Evolutionary conservation across 2,329 filamentous ascomycete species (phyloP).

Genomic region (Cladosporium sp.): DNA sequence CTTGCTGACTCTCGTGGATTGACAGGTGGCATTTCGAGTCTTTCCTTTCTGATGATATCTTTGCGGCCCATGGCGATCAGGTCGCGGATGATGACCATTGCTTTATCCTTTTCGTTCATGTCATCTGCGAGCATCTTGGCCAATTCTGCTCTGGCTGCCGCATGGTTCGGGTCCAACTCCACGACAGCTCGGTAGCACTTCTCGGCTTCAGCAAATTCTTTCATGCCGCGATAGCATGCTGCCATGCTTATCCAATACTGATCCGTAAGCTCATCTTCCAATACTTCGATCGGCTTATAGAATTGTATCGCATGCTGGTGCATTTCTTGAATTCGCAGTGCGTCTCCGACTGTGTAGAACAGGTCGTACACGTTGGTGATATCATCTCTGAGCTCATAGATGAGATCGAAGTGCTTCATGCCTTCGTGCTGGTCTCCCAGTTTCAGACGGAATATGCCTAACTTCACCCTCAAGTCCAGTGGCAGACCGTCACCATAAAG

Average conservation of each 20-base stretch:
- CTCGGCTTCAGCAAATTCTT: slow-evolving; percentile 68
- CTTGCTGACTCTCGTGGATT: slow-evolving; percentile 10
- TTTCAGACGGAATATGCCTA: slow-evolving; percentile 79
- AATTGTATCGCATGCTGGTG: slow-evolving; percentile 59
- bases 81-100: slow-evolving; percentile 74
- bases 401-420: slow-evolving; percentile 50
- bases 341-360: slow-evolving; percentile 69
- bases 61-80: slow-evolving; percentile 62
- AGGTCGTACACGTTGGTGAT: slow-evolving; percentile 73
- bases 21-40: slow-evolving; percentile 15
- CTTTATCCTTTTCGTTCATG: slow-evolving; percentile 70
- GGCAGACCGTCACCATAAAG: slow-evolving; percentile 75
- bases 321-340: slow-evolving; percentile 53
- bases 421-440: slow-evolving; percentile 68
- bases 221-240: slow-evolving; percentile 67
- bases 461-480: slow-evolving; percentile 76
- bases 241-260: slow-evolving; percentile 57
- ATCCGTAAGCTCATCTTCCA: slow-evolving; percentile 49
- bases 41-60: slow-evolving; percentile 26
- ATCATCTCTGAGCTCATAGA: slow-evolving; percentile 65
- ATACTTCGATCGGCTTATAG: slow-evolving; percentile 51
- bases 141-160: slow-evolving; percentile 75
- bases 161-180: slow-evolving; percentile 67
- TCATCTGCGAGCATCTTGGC: slow-evolving; percentile 78
- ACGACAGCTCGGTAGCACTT: slow-evolving; percentile 75